phyloP scores from a whole-genome alignment of 345 rosid genomes.

The Eucalyptus victrix region DNA sequence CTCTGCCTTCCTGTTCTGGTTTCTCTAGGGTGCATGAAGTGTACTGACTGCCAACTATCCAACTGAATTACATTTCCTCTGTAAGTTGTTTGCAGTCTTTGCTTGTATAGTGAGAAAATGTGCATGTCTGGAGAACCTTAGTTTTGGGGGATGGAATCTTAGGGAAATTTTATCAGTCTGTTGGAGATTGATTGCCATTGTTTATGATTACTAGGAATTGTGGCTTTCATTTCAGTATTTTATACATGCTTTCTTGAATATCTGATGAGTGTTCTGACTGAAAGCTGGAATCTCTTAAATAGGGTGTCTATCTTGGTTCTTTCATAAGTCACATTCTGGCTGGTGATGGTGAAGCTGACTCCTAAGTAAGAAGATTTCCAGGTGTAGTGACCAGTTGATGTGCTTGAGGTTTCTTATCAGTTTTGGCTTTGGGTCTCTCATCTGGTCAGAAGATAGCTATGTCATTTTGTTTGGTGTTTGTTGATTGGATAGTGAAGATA shows the following conservation, averaged over 20 bases:
- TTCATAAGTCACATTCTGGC: slow-evolving; percentile 60
- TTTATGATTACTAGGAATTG: background rate
- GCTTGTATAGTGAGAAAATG: background rate
- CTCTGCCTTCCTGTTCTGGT: background rate
- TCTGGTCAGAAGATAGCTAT: background rate
- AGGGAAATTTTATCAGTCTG: background rate
- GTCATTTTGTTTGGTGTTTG: background rate
- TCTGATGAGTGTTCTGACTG: slow-evolving; percentile 36
- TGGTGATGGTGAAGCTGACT: slow-evolving; percentile 61
- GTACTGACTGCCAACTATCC: background rate
- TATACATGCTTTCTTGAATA: slow-evolving; percentile 23
- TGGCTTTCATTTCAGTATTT: background rate
- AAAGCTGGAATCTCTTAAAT: slow-evolving; percentile 72
- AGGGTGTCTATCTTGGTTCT: slow-evolving; percentile 77
- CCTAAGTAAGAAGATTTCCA: slow-evolving; percentile 75
- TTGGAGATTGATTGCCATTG: background rate
- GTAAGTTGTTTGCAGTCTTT: background rate
- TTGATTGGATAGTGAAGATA: background rate
- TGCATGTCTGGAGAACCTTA: background rate
- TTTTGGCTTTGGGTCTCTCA: background rate
- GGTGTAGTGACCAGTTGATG: slow-evolving; percentile 71
- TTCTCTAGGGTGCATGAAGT: background rate
- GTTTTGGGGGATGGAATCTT: background rate
- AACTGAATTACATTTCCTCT: background rate
- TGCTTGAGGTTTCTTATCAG: slow-evolving; percentile 29